Evolutionary conservation across 169 alveolate species (phyloP).

Genomic region (Plasmodium ovale): DNA sequence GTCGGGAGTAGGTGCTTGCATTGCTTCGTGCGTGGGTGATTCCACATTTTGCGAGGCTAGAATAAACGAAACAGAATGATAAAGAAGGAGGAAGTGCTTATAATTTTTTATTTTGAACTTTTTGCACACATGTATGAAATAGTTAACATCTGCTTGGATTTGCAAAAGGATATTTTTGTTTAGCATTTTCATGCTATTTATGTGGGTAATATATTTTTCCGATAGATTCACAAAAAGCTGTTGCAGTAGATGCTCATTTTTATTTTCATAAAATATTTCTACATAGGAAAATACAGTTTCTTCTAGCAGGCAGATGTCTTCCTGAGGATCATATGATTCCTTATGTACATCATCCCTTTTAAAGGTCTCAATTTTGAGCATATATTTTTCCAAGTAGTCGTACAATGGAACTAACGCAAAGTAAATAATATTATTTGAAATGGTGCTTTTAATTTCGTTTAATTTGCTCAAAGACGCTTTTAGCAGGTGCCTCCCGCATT

Average conservation of each 20-base stretch:
- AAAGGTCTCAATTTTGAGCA: background rate
- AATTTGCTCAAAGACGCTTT: conserved; percentile 48
- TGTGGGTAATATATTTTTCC: conserved; percentile 15
- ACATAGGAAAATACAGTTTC: conserved; percentile 47
- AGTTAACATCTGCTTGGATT: conserved; percentile 45
- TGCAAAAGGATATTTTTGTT: conserved; percentile 22
- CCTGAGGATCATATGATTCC: conserved; percentile 22
- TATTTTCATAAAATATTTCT: conserved; percentile 45
- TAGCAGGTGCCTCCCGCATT: conserved; percentile 42
- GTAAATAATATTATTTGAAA: conserved; percentile 35
- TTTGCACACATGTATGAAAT: conserved; percentile 40
- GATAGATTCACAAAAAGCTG: conserved; percentile 7
- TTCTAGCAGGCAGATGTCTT: conserved; percentile 45
- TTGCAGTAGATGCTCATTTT: conserved; percentile 3
- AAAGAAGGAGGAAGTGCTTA: conserved; percentile 33
- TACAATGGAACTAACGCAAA: conserved; percentile 53
- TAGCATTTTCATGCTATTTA: background rate
- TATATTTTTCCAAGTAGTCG: conserved; percentile 30
- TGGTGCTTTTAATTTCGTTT: conserved; percentile 68
- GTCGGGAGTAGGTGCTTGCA: too few species aligned
- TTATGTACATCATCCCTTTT: background rate
- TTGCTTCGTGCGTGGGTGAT: too few species aligned
- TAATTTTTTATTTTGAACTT: conserved; percentile 36
- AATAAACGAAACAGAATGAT: conserved; percentile 29
- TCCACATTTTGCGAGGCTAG: background rate